Conservation (phyloP, 768 basidiomycete genomes). For the Tephrocybe sp. region DNA sequence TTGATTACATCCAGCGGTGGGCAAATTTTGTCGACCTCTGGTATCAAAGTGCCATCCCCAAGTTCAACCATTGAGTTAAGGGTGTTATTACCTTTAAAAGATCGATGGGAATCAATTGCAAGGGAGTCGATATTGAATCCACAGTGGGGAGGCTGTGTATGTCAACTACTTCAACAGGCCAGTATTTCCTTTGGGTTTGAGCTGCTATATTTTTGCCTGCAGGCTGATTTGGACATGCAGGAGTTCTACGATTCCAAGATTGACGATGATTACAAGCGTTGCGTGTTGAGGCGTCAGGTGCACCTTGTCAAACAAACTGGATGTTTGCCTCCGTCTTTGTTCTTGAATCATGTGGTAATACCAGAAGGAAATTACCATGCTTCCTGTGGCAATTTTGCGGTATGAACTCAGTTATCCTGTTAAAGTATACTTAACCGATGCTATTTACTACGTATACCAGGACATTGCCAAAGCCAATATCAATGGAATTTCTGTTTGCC, state of each 20-base stretch:
- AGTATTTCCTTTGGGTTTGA: not conserved
- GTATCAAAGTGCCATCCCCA: not conserved
- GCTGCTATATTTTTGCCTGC: not conserved
- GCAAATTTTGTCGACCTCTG: constrained; percentile 9
- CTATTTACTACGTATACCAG: constrained; percentile 1
- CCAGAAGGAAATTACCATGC: constrained; percentile 9
- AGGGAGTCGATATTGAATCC: not conserved
- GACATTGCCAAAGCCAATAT: constrained; percentile 19
- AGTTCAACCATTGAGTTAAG: constrained; percentile 7
- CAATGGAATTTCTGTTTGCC: constrained; percentile 13
- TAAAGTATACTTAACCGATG: not conserved
- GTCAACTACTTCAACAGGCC: constrained; percentile 10
- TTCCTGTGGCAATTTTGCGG: constrained; percentile 28
- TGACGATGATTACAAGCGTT: not conserved
- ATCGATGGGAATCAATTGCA: constrained; percentile 1
- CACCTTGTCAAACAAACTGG: constrained; percentile 13
- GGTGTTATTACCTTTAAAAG: not conserved
- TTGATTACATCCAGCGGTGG: not conserved
- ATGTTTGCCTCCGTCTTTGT: constrained; percentile 22
- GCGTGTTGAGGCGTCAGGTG: constrained; percentile 15
- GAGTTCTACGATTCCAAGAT: constrained; percentile 2
- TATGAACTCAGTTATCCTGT: constrained; percentile 3
- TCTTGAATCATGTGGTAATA: constrained; percentile 14
- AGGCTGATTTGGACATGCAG: not conserved
- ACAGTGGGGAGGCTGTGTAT: constrained; percentile 11